phyloP scores from a whole-genome alignment of 2,329 filamentous ascomycete genomes.

The Colletotrichum costaricense region DNA sequence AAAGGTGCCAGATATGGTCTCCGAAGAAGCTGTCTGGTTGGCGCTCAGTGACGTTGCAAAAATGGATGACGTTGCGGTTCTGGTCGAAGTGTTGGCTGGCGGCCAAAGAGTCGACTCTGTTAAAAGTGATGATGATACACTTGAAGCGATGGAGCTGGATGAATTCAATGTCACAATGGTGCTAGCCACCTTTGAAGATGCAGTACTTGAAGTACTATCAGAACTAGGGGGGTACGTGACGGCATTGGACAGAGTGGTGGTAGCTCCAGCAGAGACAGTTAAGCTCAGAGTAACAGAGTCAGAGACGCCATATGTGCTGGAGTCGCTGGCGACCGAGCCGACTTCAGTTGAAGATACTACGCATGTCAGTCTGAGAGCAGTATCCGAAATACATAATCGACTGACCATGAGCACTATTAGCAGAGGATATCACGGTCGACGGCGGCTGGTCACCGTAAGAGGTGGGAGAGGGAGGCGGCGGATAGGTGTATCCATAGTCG shows the following conservation, averaged over 20 bases:
- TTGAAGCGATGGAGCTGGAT: background rate
- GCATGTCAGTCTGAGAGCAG: background rate
- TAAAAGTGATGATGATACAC: background rate
- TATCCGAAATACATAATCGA: background rate
- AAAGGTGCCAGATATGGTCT: constrained; percentile 14
- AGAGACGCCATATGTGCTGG: background rate
- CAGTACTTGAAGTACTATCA: background rate
- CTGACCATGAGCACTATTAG: constrained; percentile 5
- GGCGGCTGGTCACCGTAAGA: constrained; percentile 24
- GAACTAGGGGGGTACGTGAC: background rate
- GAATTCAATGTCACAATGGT: background rate
- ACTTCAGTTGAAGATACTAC: background rate
- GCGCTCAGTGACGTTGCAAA: background rate
- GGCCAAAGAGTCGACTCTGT: background rate
- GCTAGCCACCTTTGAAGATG: background rate
- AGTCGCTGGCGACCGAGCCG: background rate
- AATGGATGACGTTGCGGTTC: background rate
- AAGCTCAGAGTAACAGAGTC: background rate
- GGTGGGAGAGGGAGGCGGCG: constrained; percentile 9
- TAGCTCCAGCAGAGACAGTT: background rate
- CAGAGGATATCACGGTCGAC: background rate
- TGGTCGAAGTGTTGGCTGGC: background rate
- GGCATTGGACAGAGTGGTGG: background rate
- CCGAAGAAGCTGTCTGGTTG: background rate
- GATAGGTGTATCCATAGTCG: constrained; percentile 31